A percentile compares a stretch with the other conserved stretches of the same genome.
These are phyloP conservation scores for Cryptosporidium muris DNA, from an alignment of 169 alveolate genomes.

Conservation along the genomic window DNA sequence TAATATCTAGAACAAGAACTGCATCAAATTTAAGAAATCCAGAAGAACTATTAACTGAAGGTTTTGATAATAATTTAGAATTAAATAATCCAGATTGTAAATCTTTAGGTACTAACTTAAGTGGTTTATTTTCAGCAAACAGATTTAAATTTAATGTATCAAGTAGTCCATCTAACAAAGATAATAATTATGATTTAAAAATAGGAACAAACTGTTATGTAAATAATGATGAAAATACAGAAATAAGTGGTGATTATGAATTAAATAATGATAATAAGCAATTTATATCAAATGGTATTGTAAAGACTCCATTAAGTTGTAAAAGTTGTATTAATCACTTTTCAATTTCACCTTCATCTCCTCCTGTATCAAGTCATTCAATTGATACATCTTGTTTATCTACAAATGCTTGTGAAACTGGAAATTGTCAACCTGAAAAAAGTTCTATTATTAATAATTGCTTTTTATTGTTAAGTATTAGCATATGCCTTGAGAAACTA, in stretches of 20 bases:
- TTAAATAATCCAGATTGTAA: neutral
- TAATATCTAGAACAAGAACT: conserved; percentile 41
- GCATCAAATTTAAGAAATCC: neutral
- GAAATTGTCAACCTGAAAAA: neutral
- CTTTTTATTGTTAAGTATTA: neutral
- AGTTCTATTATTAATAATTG: neutral
- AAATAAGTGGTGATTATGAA: too few relatives aligned
- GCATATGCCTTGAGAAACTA: conserved; percentile 13
- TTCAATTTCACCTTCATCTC: too few relatives aligned
- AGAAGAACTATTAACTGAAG: neutral
- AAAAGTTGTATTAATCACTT: too few relatives aligned
- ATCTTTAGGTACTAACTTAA: neutral
- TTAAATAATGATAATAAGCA: too few relatives aligned
- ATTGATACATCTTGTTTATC: too few relatives aligned
- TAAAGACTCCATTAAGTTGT: too few relatives aligned
- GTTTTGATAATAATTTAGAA: too few relatives aligned
- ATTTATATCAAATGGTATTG: too few relatives aligned
- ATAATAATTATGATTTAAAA: neutral
- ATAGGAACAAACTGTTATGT: neutral
- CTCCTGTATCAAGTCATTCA: too few relatives aligned
- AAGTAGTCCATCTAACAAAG: neutral
- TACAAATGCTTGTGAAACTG: neutral
- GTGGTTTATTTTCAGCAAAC: neutral
- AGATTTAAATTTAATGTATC: too few relatives aligned
- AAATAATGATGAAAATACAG: too few relatives aligned